Percentiles rank a stretch among this genome's conserved stretches.
phyloP scores from a whole-genome alignment of 1,284 basidiomycete genomes.

The Meira miltonrushii region DNA sequence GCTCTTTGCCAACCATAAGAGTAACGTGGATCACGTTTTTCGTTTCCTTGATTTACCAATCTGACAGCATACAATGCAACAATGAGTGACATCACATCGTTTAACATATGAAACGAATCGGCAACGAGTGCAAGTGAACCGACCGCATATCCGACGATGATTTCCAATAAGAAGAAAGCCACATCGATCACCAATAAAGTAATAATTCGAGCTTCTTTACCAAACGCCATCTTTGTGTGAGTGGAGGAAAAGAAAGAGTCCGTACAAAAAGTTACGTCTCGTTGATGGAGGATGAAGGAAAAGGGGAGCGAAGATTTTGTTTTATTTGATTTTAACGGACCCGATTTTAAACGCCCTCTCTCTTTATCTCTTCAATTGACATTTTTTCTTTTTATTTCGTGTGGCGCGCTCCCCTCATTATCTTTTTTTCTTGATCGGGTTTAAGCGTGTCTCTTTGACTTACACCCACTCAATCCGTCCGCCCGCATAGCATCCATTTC shows the following conservation, averaged over 20 bases:
- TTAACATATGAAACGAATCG: conserved; percentile 93
- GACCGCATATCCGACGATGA: conserved; percentile 76
- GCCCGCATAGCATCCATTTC: too few species aligned
- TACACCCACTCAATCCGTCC: too few species aligned
- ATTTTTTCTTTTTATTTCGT: too few species aligned
- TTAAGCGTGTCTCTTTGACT: too few species aligned
- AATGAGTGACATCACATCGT: conserved; percentile 76
- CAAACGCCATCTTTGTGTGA: conserved; percentile 10
- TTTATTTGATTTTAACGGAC: too few species aligned
- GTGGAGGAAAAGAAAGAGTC: not conserved
- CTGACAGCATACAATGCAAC: conserved; percentile 97
- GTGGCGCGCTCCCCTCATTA: too few species aligned
- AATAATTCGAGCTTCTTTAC: conserved; percentile 54
- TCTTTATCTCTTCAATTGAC: too few species aligned
- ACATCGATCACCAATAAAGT: conserved; percentile 78
- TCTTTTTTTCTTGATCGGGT: too few species aligned
- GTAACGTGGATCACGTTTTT: conserved; percentile 58
- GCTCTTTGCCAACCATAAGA: conserved; percentile 97
- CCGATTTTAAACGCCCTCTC: too few species aligned
- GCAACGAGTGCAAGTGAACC: conserved; percentile 91
- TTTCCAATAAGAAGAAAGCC: conserved; percentile 86
- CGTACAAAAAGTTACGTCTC: not conserved
- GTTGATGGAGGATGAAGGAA: too few species aligned
- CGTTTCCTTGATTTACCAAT: conserved; percentile 54
- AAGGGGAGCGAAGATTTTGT: too few species aligned